Conservation (phyloP, 2,329 filamentous ascomycete genomes). For the Ascochyta koolunga region DNA sequence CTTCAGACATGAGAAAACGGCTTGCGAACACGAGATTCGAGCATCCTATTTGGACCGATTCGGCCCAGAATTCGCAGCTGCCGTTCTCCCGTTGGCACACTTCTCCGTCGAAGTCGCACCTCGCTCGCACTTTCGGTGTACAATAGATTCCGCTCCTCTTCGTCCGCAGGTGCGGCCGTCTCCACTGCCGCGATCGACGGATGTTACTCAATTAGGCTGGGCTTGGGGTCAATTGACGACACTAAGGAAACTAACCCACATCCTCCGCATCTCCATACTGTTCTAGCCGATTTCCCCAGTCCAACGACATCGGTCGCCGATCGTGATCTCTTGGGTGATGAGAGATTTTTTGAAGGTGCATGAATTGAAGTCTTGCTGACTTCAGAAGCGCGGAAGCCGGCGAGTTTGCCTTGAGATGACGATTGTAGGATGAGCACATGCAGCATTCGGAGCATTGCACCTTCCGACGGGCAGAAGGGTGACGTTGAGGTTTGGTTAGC, state of each 20-base stretch:
- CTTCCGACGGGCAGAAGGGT: conserved; percentile 15
- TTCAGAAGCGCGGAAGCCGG: neutral
- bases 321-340: neutral
- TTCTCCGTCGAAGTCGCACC: conserved; percentile 4
- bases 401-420: conserved; percentile 1
- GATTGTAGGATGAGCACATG: conserved; percentile 5
- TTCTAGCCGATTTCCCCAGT: conserved; percentile 16
- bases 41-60: neutral
- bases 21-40: conserved; percentile 13
- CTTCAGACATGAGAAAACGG: conserved; percentile 1
- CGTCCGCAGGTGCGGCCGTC: conserved; percentile 14
- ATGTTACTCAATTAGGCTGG: conserved; percentile 5
- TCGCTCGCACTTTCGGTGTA: conserved; percentile 26
- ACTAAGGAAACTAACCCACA: conserved; percentile 15
- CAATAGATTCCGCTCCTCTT: conserved; percentile 20
- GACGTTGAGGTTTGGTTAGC: conserved; percentile 13
- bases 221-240: conserved; percentile 1
- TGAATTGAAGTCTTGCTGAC: neutral
- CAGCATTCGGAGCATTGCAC: conserved; percentile 6
- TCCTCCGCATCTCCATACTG: conserved; percentile 19
- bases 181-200: conserved; percentile 6
- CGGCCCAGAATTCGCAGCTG: neutral
- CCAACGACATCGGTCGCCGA: conserved; percentile 4
- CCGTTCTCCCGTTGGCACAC: conserved; percentile 1
- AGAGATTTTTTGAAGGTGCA: neutral